Percentiles rank a stretch among this genome's conserved stretches.
phyloP scores from a whole-genome alignment of 2,329 filamentous ascomycete species.

The Neofusicoccum ribis region DNA sequence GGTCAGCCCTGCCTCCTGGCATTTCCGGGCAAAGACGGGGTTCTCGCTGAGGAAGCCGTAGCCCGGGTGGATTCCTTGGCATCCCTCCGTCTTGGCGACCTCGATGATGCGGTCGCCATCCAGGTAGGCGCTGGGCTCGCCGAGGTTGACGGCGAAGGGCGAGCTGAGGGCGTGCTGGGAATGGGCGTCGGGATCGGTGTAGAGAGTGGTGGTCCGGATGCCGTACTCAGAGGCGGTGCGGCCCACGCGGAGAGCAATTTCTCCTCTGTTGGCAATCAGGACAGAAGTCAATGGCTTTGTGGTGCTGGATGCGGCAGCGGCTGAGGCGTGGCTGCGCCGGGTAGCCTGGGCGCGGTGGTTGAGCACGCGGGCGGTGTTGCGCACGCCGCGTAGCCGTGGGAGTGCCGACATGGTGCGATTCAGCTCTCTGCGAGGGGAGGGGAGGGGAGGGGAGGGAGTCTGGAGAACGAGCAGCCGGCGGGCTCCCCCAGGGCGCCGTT shows the following conservation, averaged over 20 bases:
- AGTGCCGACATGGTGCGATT: background rate
- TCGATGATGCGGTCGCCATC: slow-evolving; percentile 91
- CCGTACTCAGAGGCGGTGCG: slow-evolving; percentile 84
- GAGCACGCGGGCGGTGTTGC: slow-evolving; percentile 3
- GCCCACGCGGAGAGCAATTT: slow-evolving; percentile 92
- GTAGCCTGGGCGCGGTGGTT: background rate
- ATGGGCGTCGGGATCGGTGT: slow-evolving; percentile 84
- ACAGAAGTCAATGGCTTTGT: slow-evolving; percentile 62
- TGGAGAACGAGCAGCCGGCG: slow-evolving; percentile 27
- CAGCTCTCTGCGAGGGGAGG: background rate
- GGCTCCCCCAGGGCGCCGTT: slow-evolving; percentile 22
- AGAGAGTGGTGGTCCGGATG: slow-evolving; percentile 90
- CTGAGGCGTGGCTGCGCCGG: background rate
- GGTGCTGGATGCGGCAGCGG: background rate
- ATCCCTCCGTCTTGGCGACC: slow-evolving; percentile 81
- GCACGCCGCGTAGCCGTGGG: background rate
- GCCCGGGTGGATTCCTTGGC: slow-evolving; percentile 89
- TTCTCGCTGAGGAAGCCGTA: slow-evolving; percentile 97
- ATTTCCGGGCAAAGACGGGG: slow-evolving; percentile 82
- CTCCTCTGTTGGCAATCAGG: slow-evolving; percentile 93
- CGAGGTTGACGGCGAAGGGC: slow-evolving; percentile 80
- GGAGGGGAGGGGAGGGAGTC: background rate
- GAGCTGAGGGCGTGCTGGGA: slow-evolving; percentile 88
- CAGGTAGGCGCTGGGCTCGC: slow-evolving; percentile 81
- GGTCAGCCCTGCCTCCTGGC: slow-evolving; percentile 83